These are phyloP conservation scores for Calocybe indica DNA, from an alignment of 768 basidiomycete genomes.

Conservation along the genomic window DNA sequence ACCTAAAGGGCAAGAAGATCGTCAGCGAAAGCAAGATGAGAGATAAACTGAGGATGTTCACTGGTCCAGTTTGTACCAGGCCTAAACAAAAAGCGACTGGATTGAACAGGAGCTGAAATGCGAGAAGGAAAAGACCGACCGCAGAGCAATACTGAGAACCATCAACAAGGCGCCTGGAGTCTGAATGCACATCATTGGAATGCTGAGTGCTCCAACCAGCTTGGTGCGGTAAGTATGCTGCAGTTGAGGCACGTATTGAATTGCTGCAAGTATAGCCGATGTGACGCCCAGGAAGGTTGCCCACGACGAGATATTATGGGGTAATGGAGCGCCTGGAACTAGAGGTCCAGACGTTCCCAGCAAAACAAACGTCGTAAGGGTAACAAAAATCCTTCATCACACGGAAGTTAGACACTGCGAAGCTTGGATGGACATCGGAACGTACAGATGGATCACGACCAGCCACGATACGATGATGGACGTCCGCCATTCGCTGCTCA, in stretches of 20 bases:
- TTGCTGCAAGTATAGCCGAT: slow-evolving; percentile 68
- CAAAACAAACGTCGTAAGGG: slow-evolving; percentile 46
- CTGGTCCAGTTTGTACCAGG: slow-evolving; percentile 86
- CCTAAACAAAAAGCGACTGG: slow-evolving; percentile 22
- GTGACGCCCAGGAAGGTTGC: slow-evolving; percentile 85
- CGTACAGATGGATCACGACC: slow-evolving; percentile 69
- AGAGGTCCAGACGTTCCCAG: too few species aligned
- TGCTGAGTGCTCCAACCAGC: slow-evolving; percentile 88
- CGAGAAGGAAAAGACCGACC: slow-evolving; percentile 29
- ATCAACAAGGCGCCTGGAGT: slow-evolving; percentile 87
- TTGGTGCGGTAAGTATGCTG: slow-evolving; percentile 69
- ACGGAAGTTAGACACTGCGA: slow-evolving; percentile 3
- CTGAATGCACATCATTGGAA: slow-evolving; percentile 95
- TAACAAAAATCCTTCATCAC: slow-evolving; percentile 42
- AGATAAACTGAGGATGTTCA: slow-evolving; percentile 21
- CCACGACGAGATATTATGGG: slow-evolving; percentile 42
- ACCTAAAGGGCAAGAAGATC: slow-evolving; percentile 30
- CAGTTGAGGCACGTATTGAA: slow-evolving; percentile 90
- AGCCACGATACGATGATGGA: slow-evolving; percentile 73
- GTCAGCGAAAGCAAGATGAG: not conserved
- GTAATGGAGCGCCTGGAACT: slow-evolving; percentile 28
- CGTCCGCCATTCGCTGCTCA: slow-evolving; percentile 70
- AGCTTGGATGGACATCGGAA: slow-evolving; percentile 7
- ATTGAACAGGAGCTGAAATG: slow-evolving; percentile 1
- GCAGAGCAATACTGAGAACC: slow-evolving; percentile 73